Percentiles rank a stretch among this genome's conserved stretches.
phyloP scores from a whole-genome alignment of 2,329 filamentous ascomycete species.

The Mariannaea sp. region DNA sequence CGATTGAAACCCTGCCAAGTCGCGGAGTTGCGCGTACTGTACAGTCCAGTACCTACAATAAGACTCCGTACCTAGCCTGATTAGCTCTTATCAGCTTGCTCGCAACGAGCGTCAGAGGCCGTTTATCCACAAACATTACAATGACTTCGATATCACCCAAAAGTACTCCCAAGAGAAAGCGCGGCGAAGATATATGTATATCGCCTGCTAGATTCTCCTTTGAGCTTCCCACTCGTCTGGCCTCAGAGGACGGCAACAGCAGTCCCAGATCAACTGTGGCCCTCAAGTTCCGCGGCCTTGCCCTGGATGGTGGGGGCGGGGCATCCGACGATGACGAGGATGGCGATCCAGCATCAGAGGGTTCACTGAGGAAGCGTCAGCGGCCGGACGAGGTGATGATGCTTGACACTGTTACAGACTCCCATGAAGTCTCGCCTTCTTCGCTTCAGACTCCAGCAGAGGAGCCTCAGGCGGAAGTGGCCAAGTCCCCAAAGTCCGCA shows the following conservation, averaged over 20 bases:
- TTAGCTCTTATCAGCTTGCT: not conserved
- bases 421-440: slow-evolving; percentile 18
- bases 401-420: slow-evolving; percentile 30
- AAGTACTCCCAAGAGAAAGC: slow-evolving; percentile 54
- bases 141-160: slow-evolving; percentile 34
- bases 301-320: slow-evolving; percentile 54
- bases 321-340: slow-evolving; percentile 39
- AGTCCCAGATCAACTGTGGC: slow-evolving; percentile 60
- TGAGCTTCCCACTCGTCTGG: slow-evolving; percentile 40
- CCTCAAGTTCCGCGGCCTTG: slow-evolving; percentile 57
- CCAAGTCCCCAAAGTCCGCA: slow-evolving; percentile 10
- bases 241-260: slow-evolving; percentile 52
- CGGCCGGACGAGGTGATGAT: slow-evolving; percentile 40
- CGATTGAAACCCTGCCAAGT: too few relatives aligned
- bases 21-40: too few relatives aligned
- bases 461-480: slow-evolving; percentile 9
- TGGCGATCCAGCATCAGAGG: slow-evolving; percentile 40
- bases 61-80: not conserved
- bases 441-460: slow-evolving; percentile 6
- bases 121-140: slow-evolving; percentile 20
- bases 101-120: too few relatives aligned
- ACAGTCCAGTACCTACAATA: not conserved
- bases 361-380: slow-evolving; percentile 46
- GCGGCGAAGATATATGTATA: slow-evolving; percentile 43
- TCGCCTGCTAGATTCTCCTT: slow-evolving; percentile 54